Base-by-base conservation (phyloP, 2,329 filamentous ascomycete species). In the Microdochium paspali region DNA sequence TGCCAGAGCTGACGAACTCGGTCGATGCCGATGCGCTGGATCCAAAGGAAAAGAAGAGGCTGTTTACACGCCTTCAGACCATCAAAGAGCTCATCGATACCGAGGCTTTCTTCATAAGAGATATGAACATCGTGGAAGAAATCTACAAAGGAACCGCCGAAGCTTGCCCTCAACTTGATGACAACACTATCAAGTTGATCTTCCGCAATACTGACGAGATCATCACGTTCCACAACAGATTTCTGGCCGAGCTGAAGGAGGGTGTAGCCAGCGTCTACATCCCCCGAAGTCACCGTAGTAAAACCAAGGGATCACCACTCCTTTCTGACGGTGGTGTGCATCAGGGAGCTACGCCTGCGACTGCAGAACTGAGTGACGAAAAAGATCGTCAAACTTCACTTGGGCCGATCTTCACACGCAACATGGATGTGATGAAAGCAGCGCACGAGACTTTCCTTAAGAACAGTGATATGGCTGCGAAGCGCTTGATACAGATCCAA, bases 91-190 rank as follows among this genome's bases (percentile, higher is more conserved):
- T 98, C 31, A 78, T 96, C 43, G 90, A 96, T 58, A 98, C 93
- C 0, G 93, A 98, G 62, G 83, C 89, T 44, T 83, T 85, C 5
- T 97, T 95, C 65, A 83, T 94, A 48, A 82, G 89, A 53, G 93
- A 98, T 63, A 91, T 98, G 88, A 95, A 90, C 62, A 91, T 98
- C 46, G 85, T 95, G 2, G 89, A 95, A 59, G 90, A 97, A 60
- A 97, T 98, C 47, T 98, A 97, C 73, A 95, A 94, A 66, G 90
- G 88, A 40, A 97, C 93, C 1, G 87, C 89, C 1, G 82, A 86
- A 55, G 85, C 86, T 10, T 90, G 87, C 48, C 81, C 88, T 9
- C 81, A 89, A 53, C 77, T 96, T 24, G 87, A 86, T 40, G 71
- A 79, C 39, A 87, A 91, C 53, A 95, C 95, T 52, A 84, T 94